These are phyloP conservation scores for Paspalum vaginatum DNA, from an alignment of 176 grass and related monocot species.

Conservation along the genomic window DNA sequence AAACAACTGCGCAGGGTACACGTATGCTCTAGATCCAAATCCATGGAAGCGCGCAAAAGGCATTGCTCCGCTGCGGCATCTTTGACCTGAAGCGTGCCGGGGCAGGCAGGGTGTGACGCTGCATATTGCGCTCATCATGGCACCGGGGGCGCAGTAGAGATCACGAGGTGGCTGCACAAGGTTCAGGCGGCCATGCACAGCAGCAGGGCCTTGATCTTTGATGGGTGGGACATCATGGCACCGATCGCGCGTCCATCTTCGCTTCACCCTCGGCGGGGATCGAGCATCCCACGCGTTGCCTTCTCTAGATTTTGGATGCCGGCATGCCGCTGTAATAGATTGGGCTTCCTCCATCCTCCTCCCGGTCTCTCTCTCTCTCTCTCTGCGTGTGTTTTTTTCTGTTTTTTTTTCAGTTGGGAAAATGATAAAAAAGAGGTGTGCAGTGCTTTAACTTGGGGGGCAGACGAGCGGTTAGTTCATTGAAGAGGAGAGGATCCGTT, in stretches of 20 bases:
- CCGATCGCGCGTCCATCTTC: not conserved
- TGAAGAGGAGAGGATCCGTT: conserved; percentile 36
- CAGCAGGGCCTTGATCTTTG: not conserved
- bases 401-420: not conserved
- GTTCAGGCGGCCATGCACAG: not conserved
- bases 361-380: not conserved
- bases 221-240: conserved; percentile 36
- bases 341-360: too few relatives aligned
- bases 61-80: not conserved
- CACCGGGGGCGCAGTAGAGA: not conserved
- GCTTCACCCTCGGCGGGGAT: too few relatives aligned
- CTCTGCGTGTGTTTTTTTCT: not conserved
- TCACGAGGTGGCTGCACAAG: conserved; percentile 38
- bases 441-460: not conserved
- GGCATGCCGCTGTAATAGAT: not conserved
- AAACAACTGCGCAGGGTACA: not conserved
- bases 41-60: not conserved
- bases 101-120: conserved; percentile 25
- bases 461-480: conserved; percentile 24
- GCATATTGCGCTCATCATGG: conserved; percentile 29
- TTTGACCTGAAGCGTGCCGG: conserved; percentile 27
- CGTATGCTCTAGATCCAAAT: not conserved
- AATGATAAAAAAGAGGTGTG: not conserved
- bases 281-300: conserved; percentile 13
- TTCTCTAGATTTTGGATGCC: conserved; percentile 14